Base-by-base conservation (phyloP, 139 green algal genomes). In the Ettlia oleoabundans region DNA sequence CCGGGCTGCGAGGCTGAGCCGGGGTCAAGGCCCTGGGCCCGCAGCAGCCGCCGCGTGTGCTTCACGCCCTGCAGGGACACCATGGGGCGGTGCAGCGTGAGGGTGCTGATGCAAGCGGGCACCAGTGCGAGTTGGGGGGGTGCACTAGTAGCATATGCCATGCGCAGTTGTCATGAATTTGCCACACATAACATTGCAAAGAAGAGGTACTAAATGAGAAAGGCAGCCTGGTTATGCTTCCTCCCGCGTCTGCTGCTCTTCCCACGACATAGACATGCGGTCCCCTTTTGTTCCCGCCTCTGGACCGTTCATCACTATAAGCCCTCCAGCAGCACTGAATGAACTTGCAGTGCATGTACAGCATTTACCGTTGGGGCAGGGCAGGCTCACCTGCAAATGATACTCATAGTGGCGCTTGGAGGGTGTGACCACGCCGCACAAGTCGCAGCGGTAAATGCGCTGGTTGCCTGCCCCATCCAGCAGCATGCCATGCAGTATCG, bases 351-450 rank as follows among this genome's bases (percentile, higher is more conserved):
- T 58, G 47, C 47, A 58, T 58, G 47, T 58, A 15, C 47, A 58
- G 47, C 47, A 58, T 15, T 24, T 10, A 58, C 13, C 10, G 47
- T 24, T 10, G 15, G 47, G 15, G 47, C 10, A 58, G 15, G 47
- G 47, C 47, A 58, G 47, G 47, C 47, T 24, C 47, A 80, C 73
- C 81, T 76, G 72, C 26, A 89, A 21, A 37, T 89, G 85, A 30
- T 82, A 82, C 9, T 86, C 52, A 40, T 75, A 80, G 40, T 89
- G 85, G 30, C 74, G 42, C 24, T n/a, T 32, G 22, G 53, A 85
- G 37, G 81, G 81, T 0, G 85, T 84, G 30, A 81, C 80, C 53
- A 89, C 81, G 30, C 67, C 64, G 35, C 85, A 89, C 61, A 89
- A 42, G 41, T 87, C 82, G 76, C 82, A 87, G 22, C 69, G 65